Conservation (phyloP, 805 yeast genomes). For the Starmera pachycereana region DNA sequence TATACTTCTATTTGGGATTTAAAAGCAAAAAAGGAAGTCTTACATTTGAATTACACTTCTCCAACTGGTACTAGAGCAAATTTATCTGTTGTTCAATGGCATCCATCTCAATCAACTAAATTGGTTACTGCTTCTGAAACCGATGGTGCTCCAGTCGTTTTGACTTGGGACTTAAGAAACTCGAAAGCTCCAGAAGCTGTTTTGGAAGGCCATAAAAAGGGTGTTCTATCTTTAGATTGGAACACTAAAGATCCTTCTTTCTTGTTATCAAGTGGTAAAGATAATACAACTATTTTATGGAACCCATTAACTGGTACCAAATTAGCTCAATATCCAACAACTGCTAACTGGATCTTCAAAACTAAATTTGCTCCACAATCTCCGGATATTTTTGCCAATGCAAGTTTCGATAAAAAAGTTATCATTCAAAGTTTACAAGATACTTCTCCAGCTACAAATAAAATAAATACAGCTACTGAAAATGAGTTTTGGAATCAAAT, state of each 20-base stretch:
- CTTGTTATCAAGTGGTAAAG: slow-evolving; percentile 86
- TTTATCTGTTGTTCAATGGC: slow-evolving; percentile 86
- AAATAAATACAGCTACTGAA: slow-evolving; percentile 39
- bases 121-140: slow-evolving; percentile 81
- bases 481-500: slow-evolving; percentile 82
- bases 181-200: slow-evolving; percentile 80
- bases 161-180: slow-evolving; percentile 92
- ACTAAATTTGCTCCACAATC: slow-evolving; percentile 77
- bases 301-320: slow-evolving; percentile 67
- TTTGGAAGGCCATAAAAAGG: slow-evolving; percentile 75
- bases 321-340: slow-evolving; percentile 81
- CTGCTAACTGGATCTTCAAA: slow-evolving; percentile 91
- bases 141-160: slow-evolving; percentile 69
- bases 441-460: slow-evolving; percentile 47
- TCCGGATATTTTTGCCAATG: slow-evolving; percentile 85
- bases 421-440: slow-evolving; percentile 83
- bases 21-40: slow-evolving; percentile 76
- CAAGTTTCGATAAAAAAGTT: slow-evolving; percentile 80
- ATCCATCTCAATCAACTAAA: slow-evolving; percentile 79
- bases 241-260: slow-evolving; percentile 71
- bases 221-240: slow-evolving; percentile 90
- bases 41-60: slow-evolving; percentile 69
- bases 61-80: slow-evolving; percentile 44
- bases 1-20: slow-evolving; percentile 92
- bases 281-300: slow-evolving; percentile 83